phyloP scores from a whole-genome alignment of 352 stramenopile genomes.

The Phytophthora hybrid region DNA sequence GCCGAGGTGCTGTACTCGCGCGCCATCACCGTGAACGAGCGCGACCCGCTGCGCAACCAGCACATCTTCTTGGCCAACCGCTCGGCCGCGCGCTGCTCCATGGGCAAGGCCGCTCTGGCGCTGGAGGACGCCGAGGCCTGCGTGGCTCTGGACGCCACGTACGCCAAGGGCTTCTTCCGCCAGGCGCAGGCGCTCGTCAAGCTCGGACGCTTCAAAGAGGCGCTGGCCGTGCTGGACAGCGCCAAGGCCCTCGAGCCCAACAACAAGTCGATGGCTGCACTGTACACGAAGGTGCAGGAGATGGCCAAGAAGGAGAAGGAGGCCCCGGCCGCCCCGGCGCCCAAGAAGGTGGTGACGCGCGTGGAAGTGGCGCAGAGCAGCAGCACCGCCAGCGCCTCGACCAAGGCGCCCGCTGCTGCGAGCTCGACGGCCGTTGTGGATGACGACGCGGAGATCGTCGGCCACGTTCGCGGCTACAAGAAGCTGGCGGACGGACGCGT shows the following conservation, averaged over 20 bases:
- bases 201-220: constrained; percentile 76
- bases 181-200: constrained; percentile 81
- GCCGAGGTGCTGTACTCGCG: constrained; percentile 97
- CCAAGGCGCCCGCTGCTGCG: constrained; percentile 6
- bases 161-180: constrained; percentile 89
- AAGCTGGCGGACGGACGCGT: constrained; percentile 97
- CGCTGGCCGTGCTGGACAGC: constrained; percentile 66
- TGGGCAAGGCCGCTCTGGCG: constrained; percentile 75
- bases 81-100: constrained; percentile 82
- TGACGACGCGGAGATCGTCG: constrained; percentile 71
- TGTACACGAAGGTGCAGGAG: constrained; percentile 70
- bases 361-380: constrained; percentile 50
- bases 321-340: constrained; percentile 28
- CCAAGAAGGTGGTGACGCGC: constrained; percentile 69
- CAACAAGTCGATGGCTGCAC: constrained; percentile 77
- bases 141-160: constrained; percentile 60
- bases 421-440: constrained; percentile 43
- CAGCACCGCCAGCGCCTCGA: constrained; percentile 1
- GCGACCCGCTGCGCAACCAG: constrained; percentile 63
- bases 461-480: constrained; percentile 94
- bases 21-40: constrained; percentile 88
- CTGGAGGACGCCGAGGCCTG: constrained; percentile 79
- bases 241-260: constrained; percentile 70
- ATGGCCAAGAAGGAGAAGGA: constrained; percentile 72
- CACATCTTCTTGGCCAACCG: constrained; percentile 92